Evolutionary conservation across 805 yeast species (phyloP).

Genomic region (Sungouiozyma ichnusensis): DNA sequence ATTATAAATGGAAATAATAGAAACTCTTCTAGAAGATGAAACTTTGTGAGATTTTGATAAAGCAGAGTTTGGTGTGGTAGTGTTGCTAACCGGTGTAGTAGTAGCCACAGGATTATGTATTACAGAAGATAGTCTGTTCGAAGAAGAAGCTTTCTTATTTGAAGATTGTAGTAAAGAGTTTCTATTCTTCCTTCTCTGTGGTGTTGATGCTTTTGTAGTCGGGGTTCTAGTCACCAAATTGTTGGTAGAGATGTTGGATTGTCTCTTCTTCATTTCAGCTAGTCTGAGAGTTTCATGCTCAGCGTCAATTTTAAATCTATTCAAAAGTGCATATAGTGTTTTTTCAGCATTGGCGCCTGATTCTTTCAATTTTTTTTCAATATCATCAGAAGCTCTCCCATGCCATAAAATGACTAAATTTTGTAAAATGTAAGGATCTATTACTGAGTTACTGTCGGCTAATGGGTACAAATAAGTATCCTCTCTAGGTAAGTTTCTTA

Average conservation of each 20-base stretch:
- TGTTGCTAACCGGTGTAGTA: slow-evolving; percentile 13
- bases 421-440: slow-evolving; percentile 65
- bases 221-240: slow-evolving; percentile 3
- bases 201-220: slow-evolving; percentile 10
- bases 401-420: slow-evolving; percentile 75
- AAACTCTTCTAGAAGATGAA: slow-evolving; percentile 8
- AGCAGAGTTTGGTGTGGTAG: slow-evolving; percentile 14
- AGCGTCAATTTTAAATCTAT: slow-evolving; percentile 59
- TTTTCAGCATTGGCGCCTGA: slow-evolving; percentile 62
- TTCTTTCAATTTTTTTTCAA: slow-evolving; percentile 43
- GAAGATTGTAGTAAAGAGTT: slow-evolving; percentile 37
- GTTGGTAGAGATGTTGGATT: slow-evolving; percentile 16
- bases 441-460: slow-evolving; percentile 31
- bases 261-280: slow-evolving; percentile 34
- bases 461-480: slow-evolving; percentile 31
- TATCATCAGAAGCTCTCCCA: slow-evolving; percentile 49
- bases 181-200: slow-evolving; percentile 32
- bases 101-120: slow-evolving; percentile 14
- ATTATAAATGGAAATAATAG: slow-evolving; percentile 17
- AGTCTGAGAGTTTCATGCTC: slow-evolving; percentile 23
- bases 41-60: slow-evolving; percentile 6
- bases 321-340: slow-evolving; percentile 64
- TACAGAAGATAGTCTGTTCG: slow-evolving; percentile 27
- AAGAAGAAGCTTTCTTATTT: slow-evolving; percentile 40
- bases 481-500: slow-evolving; percentile 31